Evolutionary conservation across 148 eudicot species (phyloP), one percentile per base, ranked within the genome.

Genomic region (Nyssa sinensis): DNA sequence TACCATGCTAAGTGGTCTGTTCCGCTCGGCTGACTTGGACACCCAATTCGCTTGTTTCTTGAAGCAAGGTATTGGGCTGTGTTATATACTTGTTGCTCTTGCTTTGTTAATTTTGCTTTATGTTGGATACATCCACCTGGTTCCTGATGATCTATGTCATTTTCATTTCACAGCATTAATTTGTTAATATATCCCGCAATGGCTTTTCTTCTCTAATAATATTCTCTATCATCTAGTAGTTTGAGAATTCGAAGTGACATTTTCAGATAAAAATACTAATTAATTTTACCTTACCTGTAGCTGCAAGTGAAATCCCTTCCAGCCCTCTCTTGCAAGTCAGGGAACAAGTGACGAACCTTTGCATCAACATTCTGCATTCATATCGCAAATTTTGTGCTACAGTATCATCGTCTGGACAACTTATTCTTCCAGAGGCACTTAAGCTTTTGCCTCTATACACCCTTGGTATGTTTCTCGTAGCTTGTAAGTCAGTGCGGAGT

Each of bases 371-470:
- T 71, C 83, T 94, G 65, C 86, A 89, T 70, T 88, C 98, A 1
- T 94, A 94, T 81, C 92, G 98, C 39, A 94, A 94, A 83, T 94
- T 82, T 72, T 94, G 98, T 77, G 97, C 98, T 13, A 92, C 97
- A 44, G 92, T 84, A 27, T 86, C 97, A 63, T 85, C 98, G 14
- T 65, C 96, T 29, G 98, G 97, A 31, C 98, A 94, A 78, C 98
- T 94, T 83, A 94, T 94, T 81, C 92, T 94, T 62, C 98, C 98
- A 19, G 98, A 94, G 86, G 97, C 94, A 62, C 98, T 94, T 77
- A 94, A 94, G 74, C 81, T 92, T 71, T 84, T 94, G 71, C 98
- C 98, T 81, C 83, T 94, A 21, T 94, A 94, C 79, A 85, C 97
- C 3, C 94, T 92, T 57, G 98, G 98, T 94, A 91, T 73, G 85